Base-by-base conservation (phyloP, 306 rosid species). In the Clitoria ternatea region DNA sequence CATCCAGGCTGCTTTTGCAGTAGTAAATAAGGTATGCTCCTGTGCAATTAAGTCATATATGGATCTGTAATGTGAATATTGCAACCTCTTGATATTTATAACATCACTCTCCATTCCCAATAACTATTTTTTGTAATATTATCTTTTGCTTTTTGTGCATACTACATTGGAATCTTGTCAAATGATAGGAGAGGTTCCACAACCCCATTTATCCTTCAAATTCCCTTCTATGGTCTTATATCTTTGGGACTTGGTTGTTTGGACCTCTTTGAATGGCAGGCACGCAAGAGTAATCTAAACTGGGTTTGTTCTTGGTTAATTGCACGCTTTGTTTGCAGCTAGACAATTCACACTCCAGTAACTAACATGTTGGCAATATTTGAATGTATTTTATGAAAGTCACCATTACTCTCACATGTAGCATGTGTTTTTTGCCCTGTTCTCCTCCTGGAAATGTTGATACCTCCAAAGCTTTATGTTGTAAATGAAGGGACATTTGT, bases 1-100 rank as follows among this genome's bases (percentile, higher is more conserved):
- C 80, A 83, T 91, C 68, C 99, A 94, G 79, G 99, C 99, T 40
- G 99, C 99, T 22, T 94, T 83, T 82, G 97, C 99, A 5, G 99
- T 94, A 4, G 96, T 94, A 33, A 84, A 87, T 36, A 94, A 94
- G 99, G 99, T 91, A 66, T 69, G 72, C 56, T 70, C 30, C 67
- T 65, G 62, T 50, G 75, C 75, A 39, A 26, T 68, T 24, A 43
- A 12, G 39, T 48, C 65, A 44, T 43, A 44, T 43, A 18, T 36
- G 11, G 26, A 66, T 65, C 23, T 49, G 11, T 18, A 20, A 35
- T 67, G 43, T 35, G 19, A 23, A 66, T 70, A 69, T 63, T 30
- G 9, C 18, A 18, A 43, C 39, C 45, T 32, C 2, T 53, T 45
- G n/a, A 57, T 29, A 45, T 7, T 39, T 29, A 7, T 44, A 20